Evolutionary conservation across 805 yeast species (phyloP).

Genomic region (Debaryomyces maramus): DNA sequence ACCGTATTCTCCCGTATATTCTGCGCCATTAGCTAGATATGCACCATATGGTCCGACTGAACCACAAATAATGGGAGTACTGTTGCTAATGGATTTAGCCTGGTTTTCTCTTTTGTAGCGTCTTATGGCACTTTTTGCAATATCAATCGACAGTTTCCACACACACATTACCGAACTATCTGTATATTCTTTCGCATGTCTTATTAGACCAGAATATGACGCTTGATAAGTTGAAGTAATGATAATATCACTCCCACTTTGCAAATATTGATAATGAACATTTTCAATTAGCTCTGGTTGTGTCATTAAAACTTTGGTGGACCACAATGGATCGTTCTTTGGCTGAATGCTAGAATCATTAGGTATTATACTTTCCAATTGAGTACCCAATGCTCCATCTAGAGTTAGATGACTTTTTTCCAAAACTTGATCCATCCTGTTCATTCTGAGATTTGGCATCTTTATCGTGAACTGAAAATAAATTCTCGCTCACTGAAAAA

Average conservation of each 20-base stretch:
- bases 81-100: background rate
- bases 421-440: too few species aligned
- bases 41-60: slow-evolving; percentile 82
- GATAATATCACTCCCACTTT: slow-evolving; percentile 54
- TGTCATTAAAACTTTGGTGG: slow-evolving; percentile 51
- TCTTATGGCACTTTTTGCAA: slow-evolving; percentile 20
- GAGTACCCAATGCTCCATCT: slow-evolving; percentile 74
- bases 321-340: slow-evolving; percentile 54
- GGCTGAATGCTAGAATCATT: slow-evolving; percentile 19
- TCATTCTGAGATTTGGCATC: too few species aligned
- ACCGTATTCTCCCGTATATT: slow-evolving; percentile 67
- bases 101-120: background rate
- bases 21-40: slow-evolving; percentile 63
- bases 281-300: slow-evolving; percentile 44
- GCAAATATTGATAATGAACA: slow-evolving; percentile 52
- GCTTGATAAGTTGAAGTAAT: slow-evolving; percentile 65
- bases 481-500: background rate
- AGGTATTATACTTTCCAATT: slow-evolving; percentile 50
- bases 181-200: slow-evolving; percentile 15
- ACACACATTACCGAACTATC: slow-evolving; percentile 15
- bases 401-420: too few species aligned
- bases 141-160: slow-evolving; percentile 26
- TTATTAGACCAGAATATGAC: slow-evolving; percentile 40
- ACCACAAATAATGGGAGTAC: slow-evolving; percentile 45
- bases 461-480: background rate